phyloP scores from a whole-genome alignment of 75 land plant species.

The Cunninghamia lanceolata region DNA sequence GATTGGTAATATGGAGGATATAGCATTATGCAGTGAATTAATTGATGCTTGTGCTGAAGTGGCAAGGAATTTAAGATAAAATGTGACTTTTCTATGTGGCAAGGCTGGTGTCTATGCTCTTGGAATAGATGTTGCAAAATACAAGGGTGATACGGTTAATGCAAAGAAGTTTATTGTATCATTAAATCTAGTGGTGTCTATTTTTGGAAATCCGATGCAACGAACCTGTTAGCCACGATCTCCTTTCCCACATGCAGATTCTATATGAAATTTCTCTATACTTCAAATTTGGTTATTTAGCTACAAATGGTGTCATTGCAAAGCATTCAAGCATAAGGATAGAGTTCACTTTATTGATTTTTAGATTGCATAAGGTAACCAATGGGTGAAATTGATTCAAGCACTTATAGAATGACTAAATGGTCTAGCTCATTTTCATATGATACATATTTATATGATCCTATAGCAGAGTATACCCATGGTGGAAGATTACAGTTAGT shows the following conservation, averaged over 20 bases:
- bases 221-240: conserved; percentile 56
- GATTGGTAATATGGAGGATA: conserved; percentile 45
- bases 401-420: conserved; percentile 47
- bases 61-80: conserved; percentile 22
- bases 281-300: conserved; percentile 83
- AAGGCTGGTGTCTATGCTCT: no score
- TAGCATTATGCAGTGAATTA: conserved; percentile 45
- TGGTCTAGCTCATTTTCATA: conserved; percentile 31
- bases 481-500: conserved; percentile 13
- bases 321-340: conserved; percentile 67
- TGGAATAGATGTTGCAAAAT: no score
- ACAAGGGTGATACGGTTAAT: neutral
- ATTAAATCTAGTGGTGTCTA: conserved; percentile 64
- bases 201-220: conserved; percentile 77
- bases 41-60: conserved; percentile 52
- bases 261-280: conserved; percentile 82
- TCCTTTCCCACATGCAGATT: conserved; percentile 76
- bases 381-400: conserved; percentile 56
- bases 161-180: conserved; percentile 40
- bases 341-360: conserved; percentile 83
- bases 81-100: no score
- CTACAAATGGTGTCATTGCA: conserved; percentile 94
- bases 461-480: neutral
- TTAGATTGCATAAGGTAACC: conserved; percentile 65
- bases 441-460: conserved; percentile 9